phyloP scores from a whole-genome alignment of 2,329 filamentous ascomycete species.

The Claviceps fusiformis region DNA sequence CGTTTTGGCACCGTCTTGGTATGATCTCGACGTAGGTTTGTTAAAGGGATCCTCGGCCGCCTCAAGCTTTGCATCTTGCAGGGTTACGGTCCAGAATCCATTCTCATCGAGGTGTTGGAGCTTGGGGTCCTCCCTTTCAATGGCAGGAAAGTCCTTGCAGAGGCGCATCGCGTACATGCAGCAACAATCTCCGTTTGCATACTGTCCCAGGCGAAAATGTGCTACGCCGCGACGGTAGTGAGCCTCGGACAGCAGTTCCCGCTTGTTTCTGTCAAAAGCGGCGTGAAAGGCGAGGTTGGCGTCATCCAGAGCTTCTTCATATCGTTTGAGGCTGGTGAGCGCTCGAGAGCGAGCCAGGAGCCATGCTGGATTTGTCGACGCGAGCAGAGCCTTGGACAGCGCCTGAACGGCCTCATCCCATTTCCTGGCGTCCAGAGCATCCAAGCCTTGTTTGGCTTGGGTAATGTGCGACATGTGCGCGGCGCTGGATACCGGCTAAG shows the following conservation, averaged over 20 bases:
- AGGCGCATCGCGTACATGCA: constrained; percentile 42
- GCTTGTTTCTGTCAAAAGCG: constrained; percentile 54
- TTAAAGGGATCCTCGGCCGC: constrained; percentile 8
- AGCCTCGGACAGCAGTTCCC: constrained; percentile 64
- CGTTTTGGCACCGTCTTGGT: not conserved
- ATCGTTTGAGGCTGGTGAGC: constrained; percentile 50
- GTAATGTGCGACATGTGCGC: constrained; percentile 35
- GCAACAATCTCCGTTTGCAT: constrained; percentile 62
- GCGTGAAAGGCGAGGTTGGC: constrained; percentile 51
- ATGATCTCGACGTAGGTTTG: constrained; percentile 9
- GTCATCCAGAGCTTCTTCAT: constrained; percentile 53
- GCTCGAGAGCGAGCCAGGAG: constrained; percentile 72
- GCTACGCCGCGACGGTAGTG: constrained; percentile 70
- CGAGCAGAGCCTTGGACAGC: constrained; percentile 53
- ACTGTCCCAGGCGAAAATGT: constrained; percentile 54
- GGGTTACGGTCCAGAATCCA: constrained; percentile 33
- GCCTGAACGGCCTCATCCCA: constrained; percentile 54
- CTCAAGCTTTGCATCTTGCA: constrained; percentile 16
- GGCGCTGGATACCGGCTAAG: not conserved
- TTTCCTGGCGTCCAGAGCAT: constrained; percentile 47
- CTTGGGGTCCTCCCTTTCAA: constrained; percentile 20
- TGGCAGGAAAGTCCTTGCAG: constrained; percentile 17
- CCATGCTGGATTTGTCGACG: constrained; percentile 59
- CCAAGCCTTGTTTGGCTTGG: constrained; percentile 47
- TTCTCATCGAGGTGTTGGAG: constrained; percentile 23